These are phyloP conservation scores for Kalmusia sp. DNA, from an alignment of 2,329 filamentous ascomycete genomes.

Conservation along the genomic window DNA sequence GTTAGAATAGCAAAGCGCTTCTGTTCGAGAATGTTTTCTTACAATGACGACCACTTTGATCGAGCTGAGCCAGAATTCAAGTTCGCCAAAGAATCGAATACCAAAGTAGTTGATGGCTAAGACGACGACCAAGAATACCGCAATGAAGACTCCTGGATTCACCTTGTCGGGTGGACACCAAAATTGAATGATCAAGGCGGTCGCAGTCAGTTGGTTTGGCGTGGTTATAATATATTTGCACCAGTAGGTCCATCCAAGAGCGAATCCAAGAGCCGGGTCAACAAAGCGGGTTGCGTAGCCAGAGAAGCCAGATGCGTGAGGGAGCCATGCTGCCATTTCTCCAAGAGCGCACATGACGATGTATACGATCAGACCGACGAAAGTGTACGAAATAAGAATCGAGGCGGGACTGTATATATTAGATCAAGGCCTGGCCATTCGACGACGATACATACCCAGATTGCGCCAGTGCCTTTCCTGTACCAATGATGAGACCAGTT, in stretches of 20 bases:
- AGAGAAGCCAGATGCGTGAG: slow-evolving; percentile 51
- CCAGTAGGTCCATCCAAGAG: slow-evolving; percentile 58
- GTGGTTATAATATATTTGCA: slow-evolving; percentile 82
- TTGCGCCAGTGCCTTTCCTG: slow-evolving; percentile 58
- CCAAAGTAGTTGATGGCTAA: slow-evolving; percentile 40
- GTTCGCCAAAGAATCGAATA: slow-evolving; percentile 43
- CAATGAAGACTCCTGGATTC: slow-evolving; percentile 67
- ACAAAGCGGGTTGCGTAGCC: slow-evolving; percentile 50
- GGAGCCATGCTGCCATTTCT: slow-evolving; percentile 50
- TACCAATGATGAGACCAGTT: slow-evolving; percentile 76
- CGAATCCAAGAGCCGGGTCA: slow-evolving; percentile 51
- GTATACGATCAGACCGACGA: slow-evolving; percentile 44
- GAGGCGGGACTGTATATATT: slow-evolving; percentile 35
- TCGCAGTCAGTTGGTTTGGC: slow-evolving; percentile 79
- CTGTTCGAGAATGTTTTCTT: too few species aligned
- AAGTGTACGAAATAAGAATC: slow-evolving; percentile 45
- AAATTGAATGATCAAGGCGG: slow-evolving; percentile 75
- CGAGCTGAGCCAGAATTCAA: slow-evolving; percentile 65
- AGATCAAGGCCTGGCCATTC: slow-evolving; percentile 13
- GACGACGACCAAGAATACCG: slow-evolving; percentile 36
- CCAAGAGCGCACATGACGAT: slow-evolving; percentile 51
- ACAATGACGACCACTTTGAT: slow-evolving; percentile 69
- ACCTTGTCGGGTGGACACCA: slow-evolving; percentile 72
- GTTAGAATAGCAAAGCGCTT: too few species aligned
- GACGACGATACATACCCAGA: slow-evolving; percentile 46